Base-by-base conservation (phyloP, 1,139 yeast genomes). In the Pichia sp. region DNA sequence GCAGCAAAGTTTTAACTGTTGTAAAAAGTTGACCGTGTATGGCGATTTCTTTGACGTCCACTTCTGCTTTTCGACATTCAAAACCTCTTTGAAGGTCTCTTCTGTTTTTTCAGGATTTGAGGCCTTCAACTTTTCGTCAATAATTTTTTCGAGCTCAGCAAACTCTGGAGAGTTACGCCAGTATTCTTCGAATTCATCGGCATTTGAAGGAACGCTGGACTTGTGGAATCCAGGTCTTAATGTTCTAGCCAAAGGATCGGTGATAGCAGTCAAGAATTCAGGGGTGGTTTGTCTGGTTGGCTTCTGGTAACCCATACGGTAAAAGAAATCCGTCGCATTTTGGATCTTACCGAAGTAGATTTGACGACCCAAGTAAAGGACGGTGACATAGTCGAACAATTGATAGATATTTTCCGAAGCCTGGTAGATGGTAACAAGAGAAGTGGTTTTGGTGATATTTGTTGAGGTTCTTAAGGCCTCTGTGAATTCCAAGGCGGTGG, bases 251-350 rank as follows among this genome's bases (percentile, higher is more conserved):
- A 75, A 71, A 4, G 95, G 92, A 63, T 84, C 84, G 2, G 95
- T 86, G 51, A 88, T 74, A 1, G 95, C 83, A 1, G 96, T 88
- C 64, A 89, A 74, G 69, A 80, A 89, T 68, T 89, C 96, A 15
- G 93, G 88, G 56, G 93, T 85, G 8, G 95, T 85, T 72, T 86
- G 90, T 70, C 96, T 83, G 44, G 78, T 75, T 40, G 88, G 86
- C 65, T 90, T 86, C 13, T 75, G 72, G 68, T 76, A 86, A 34
- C 93, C 93, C 88, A 86, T 82, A 45, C 75, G 75, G 53, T 72
- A 64, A 67, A 86, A 86, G 69, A 75, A 86, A 45, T 73, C 72
- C 63, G 80, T 83, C 5, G 93, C 95, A 38, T 72, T 67, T 15
- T 70, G 68, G 15, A 82, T 76, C 46, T 79, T 78, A 58, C 96